Percentiles rank a stretch among this genome's conserved stretches.
Evolutionary conservation across 2,329 filamentous ascomycete species (phyloP).

Genomic region (Incumbomyces delicatus): DNA sequence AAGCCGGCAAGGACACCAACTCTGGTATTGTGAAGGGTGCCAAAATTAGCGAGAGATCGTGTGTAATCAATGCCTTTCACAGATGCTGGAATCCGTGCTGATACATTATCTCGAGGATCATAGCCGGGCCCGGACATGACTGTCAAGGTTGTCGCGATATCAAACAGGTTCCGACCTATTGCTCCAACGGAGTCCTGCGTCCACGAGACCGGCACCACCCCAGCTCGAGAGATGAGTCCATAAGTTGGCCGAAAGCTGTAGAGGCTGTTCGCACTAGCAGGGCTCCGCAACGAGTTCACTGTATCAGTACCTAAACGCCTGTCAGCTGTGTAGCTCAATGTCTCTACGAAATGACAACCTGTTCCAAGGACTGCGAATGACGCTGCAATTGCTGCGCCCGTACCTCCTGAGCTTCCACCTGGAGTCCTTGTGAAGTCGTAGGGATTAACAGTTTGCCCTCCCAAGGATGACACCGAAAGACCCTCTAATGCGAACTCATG

Average conservation of each 20-base stretch:
- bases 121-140: constrained; percentile 46
- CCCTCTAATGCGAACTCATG: constrained; percentile 58
- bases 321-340: not conserved
- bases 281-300: constrained; percentile 76
- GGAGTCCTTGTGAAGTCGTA: constrained; percentile 58
- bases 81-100: constrained; percentile 34
- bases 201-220: constrained; percentile 84
- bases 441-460: constrained; percentile 56
- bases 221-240: constrained; percentile 75
- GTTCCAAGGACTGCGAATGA: constrained; percentile 50
- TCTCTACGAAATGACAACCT: constrained; percentile 34
- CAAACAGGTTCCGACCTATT: constrained; percentile 44
- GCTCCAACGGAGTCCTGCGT: constrained; percentile 85
- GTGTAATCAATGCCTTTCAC: constrained; percentile 39
- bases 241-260: constrained; percentile 92
- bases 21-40: constrained; percentile 28
- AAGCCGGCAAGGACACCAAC: constrained; percentile 48
- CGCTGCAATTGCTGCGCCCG: constrained; percentile 49
- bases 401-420: constrained; percentile 55
- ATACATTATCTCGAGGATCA: constrained; percentile 45
- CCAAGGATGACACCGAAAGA: constrained; percentile 51
- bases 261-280: constrained; percentile 74
- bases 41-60: constrained; percentile 28
- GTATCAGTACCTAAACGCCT: constrained; percentile 66
- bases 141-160: constrained; percentile 42